A percentile compares a stretch with the other conserved stretches of the same genome.
Evolutionary conservation across 768 basidiomycete genomes (phyloP).

Genomic region (Lactarius evosmus): DNA sequence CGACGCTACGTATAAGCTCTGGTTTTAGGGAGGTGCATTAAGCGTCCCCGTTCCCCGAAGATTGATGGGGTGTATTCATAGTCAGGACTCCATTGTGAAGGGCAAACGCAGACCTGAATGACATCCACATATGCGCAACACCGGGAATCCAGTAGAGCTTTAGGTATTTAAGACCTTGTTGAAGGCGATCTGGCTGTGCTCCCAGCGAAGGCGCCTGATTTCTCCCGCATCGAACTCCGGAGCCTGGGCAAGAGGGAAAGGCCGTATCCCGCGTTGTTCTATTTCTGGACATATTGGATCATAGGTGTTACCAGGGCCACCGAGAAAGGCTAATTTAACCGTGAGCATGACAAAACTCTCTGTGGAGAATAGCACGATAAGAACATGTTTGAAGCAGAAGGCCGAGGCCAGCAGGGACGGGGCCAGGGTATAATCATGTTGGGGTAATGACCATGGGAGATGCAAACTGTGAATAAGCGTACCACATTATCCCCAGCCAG

Average conservation of each 20-base stretch:
- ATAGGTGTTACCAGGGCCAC: background rate
- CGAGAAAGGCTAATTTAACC: background rate
- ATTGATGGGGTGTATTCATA: background rate
- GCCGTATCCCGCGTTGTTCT: background rate
- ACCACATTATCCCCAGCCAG: background rate
- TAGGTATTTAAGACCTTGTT: background rate
- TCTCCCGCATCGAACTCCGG: background rate
- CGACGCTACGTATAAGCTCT: background rate
- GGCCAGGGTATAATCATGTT: background rate
- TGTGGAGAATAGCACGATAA: background rate
- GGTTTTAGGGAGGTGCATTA: background rate
- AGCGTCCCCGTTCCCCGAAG: background rate
- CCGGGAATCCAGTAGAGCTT: background rate
- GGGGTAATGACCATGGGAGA: background rate
- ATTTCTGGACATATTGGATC: background rate
- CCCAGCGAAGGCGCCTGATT: background rate
- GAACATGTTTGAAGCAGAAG: background rate
- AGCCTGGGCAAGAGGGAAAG: no score
- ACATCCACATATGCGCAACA: background rate
- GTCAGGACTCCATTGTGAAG: background rate
- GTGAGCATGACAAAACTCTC: background rate
- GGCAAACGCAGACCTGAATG: background rate
- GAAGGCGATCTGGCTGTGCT: background rate
- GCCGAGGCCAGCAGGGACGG: background rate
- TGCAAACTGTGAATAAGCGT: background rate